Conservation (phyloP, 2,329 filamentous ascomycete species). For the Raffaelea ambrosiae region DNA sequence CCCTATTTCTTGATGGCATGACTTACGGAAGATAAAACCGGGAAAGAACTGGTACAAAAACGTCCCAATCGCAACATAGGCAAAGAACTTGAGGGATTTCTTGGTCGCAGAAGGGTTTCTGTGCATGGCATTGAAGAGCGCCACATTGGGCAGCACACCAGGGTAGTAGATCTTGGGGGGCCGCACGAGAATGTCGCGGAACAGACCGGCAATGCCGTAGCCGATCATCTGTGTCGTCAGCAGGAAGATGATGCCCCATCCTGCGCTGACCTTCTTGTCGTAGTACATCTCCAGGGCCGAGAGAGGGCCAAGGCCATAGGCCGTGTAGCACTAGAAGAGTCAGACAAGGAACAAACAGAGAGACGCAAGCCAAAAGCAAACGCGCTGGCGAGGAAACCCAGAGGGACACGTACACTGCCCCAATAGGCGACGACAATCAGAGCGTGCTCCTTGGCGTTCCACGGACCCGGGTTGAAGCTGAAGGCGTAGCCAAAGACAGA, state of each 20-base stretch:
- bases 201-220: constrained; percentile 20
- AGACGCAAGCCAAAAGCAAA: not conserved
- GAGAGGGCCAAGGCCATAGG: constrained; percentile 20
- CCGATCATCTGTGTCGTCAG: constrained; percentile 22
- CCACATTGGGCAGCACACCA: constrained; percentile 20
- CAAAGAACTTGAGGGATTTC: constrained; percentile 20
- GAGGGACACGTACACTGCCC: constrained; percentile 15
- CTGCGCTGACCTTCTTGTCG: constrained; percentile 15
- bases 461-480: constrained; percentile 23
- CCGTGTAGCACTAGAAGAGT: constrained; percentile 16
- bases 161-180: constrained; percentile 23
- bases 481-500: constrained; percentile 20
- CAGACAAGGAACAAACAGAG: not conserved
- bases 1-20: too few relatives aligned
- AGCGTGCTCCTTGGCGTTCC: constrained; percentile 25
- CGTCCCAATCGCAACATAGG: constrained; percentile 14
- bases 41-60: constrained; percentile 24
- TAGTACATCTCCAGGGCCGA: constrained; percentile 22
- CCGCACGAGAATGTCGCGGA: constrained; percentile 20
- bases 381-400: not conserved
- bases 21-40: constrained; percentile 19
- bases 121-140: constrained; percentile 23
- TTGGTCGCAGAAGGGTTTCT: constrained; percentile 18
- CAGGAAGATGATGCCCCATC: constrained; percentile 20
- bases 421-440: constrained; percentile 23